A percentile compares a stretch with the other conserved stretches of the same genome.
phyloP scores from a whole-genome alignment of 345 rosid species.

The Gossypium ekmanianum region DNA sequence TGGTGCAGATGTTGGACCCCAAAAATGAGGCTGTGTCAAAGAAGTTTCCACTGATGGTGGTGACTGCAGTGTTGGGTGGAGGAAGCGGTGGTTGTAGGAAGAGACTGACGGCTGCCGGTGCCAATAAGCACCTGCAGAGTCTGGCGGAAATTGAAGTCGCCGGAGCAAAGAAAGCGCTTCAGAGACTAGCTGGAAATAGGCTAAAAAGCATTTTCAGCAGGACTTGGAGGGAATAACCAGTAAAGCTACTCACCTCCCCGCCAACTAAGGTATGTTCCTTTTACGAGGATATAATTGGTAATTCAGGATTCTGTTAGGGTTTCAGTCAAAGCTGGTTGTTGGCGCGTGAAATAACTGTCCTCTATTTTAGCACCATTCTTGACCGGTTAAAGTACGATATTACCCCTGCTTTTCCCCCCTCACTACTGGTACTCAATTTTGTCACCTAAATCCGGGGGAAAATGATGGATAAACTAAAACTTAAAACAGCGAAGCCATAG shows the following conservation, averaged over 20 bases:
- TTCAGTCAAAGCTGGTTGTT: not conserved
- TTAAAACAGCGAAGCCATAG: not conserved
- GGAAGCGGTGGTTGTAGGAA: slow-evolving; percentile 49
- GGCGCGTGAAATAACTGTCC: slow-evolving; percentile 11
- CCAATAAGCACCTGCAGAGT: slow-evolving; percentile 47
- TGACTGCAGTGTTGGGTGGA: slow-evolving; percentile 42
- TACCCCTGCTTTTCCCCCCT: not conserved
- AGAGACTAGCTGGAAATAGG: slow-evolving; percentile 58
- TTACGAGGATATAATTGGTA: slow-evolving; percentile 23
- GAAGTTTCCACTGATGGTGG: slow-evolving; percentile 59
- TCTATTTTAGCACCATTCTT: slow-evolving; percentile 11
- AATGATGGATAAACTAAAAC: not conserved
- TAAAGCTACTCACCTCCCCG: slow-evolving; percentile 25
- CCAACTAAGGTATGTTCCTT: slow-evolving; percentile 33
- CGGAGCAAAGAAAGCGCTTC: slow-evolving; percentile 65
- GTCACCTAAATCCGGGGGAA: not conserved
- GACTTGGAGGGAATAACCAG: slow-evolving; percentile 59
- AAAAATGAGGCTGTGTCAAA: slow-evolving; percentile 47
- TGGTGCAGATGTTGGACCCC: slow-evolving; percentile 71
- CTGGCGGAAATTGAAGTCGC: slow-evolving; percentile 58
- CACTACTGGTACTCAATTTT: not conserved
- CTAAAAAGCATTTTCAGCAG: slow-evolving; percentile 58
- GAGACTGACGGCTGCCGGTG: slow-evolving; percentile 55
- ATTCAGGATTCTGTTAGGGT: not conserved
- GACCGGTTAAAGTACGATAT: not conserved